Conservation (phyloP, 176 grass and related monocot genomes). For the Melocanna baccifera region DNA sequence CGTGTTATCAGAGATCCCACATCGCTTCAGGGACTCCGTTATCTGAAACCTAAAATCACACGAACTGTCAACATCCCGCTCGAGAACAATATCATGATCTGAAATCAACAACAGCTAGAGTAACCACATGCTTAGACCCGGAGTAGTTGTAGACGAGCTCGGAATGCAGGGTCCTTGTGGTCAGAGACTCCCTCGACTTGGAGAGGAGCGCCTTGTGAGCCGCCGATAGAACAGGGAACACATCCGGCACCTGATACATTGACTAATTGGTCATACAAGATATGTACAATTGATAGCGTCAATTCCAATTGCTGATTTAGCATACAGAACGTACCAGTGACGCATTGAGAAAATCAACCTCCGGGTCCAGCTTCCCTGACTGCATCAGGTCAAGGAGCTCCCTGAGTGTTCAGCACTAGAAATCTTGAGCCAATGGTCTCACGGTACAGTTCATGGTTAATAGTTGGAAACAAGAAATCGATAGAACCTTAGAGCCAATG, state of each 20-base stretch:
- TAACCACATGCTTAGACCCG: conserved; percentile 82
- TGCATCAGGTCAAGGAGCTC: conserved; percentile 81
- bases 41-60: conserved; percentile 42
- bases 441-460: not conserved
- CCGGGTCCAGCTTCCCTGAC: conserved; percentile 74
- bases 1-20: conserved; percentile 74
- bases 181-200: conserved; percentile 72
- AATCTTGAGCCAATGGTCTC: not conserved
- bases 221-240: conserved; percentile 79
- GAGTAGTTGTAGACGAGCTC: conserved; percentile 94
- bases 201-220: conserved; percentile 74
- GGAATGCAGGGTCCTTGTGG: conserved; percentile 81
- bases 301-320: not conserved
- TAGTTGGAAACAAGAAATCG: not conserved
- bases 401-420: conserved; percentile 22
- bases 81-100: not conserved
- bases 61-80: not conserved
- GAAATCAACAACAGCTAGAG: not conserved
- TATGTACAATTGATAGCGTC: not conserved
- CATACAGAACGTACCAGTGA: conserved; percentile 53
- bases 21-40: conserved; percentile 76
- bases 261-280: not conserved
- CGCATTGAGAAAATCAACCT: conserved; percentile 74
- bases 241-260: conserved; percentile 60
- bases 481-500: not conserved